These are phyloP conservation scores for Colletotrichum sojae DNA, from an alignment of 2,329 filamentous ascomycete species.

Conservation along the genomic window DNA sequence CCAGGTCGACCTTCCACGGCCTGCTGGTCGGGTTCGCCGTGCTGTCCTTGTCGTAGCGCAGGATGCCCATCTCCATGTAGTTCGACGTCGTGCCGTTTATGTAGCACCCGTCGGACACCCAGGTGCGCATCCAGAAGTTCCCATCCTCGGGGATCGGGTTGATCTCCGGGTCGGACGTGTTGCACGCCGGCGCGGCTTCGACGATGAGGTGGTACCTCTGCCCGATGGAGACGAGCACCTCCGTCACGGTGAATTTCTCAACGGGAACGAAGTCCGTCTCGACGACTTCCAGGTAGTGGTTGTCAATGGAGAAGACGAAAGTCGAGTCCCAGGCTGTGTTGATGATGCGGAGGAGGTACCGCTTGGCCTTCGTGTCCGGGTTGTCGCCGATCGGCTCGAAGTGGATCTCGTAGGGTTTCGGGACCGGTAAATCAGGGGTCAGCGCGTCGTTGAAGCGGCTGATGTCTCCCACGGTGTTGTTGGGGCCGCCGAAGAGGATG, in stretches of 20 bases:
- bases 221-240: conserved; percentile 65
- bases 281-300: conserved; percentile 56
- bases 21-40: conserved; percentile 38
- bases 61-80: conserved; percentile 45
- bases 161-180: neutral
- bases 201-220: conserved; percentile 51
- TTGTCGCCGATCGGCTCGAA: conserved; percentile 6
- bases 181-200: conserved; percentile 40
- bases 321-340: conserved; percentile 51
- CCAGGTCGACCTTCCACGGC: conserved; percentile 40
- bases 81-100: neutral
- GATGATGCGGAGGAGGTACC: conserved; percentile 51
- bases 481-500: conserved; percentile 11
- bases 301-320: conserved; percentile 56
- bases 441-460: conserved; percentile 1
- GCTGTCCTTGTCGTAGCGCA: conserved; percentile 44
- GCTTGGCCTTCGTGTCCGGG: conserved; percentile 45
- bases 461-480: neutral
- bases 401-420: conserved; percentile 15
- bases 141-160: conserved; percentile 38
- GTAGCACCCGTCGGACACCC: conserved; percentile 2
- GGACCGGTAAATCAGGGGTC: neutral
- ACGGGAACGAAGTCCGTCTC: conserved; percentile 63
- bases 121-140: conserved; percentile 47
- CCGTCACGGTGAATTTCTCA: conserved; percentile 61